Base-by-base conservation (phyloP, 192 early-diverging fungal genomes). In the Coemansia nantahalensis region DNA sequence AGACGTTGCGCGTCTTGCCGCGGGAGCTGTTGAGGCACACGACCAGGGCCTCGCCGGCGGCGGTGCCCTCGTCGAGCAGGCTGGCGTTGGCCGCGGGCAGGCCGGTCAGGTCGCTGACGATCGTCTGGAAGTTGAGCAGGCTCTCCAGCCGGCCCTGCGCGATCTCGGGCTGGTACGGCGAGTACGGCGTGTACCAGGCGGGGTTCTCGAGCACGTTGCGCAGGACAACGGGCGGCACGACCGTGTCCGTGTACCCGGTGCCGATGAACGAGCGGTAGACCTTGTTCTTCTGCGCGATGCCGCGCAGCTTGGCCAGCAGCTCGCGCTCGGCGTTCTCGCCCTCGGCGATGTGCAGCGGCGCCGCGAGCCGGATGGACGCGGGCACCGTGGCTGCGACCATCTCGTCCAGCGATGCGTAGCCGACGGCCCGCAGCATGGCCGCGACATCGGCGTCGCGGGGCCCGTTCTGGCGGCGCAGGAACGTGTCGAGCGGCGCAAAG, bases 171-270 rank as follows among this genome's bases (percentile, higher is more conserved):
- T 99, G 97, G 74, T 99, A 99, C 39, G 96, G 96, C 33, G 94
- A 97, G 77, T 99, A 99, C 86, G 93, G 92, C 51, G 94, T 97
- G 82, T 99, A 99, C 97, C 97, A 99, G 24, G 90, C 94, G 24
- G 97, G 97, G 71, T 96, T 97, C 72, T 99, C 97, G 77, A 99
- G 75, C 45, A 99, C 82, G 65, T 99, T 99, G 59, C 97, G 85
- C 54, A 97, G 70, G 57, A 99, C 95, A 19, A 99, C 95, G 17
- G 89, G 85, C 24, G 97, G 97, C 17, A 92, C 90, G 38, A 94
- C 83, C 16, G 89, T 86, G 52, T 86, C 83, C 14, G 89, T 88
- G 78, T 99, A 99, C 14, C 97, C 97, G 77, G 93, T 90, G 37
- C 97, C 97, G 44, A 99, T 92, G 67, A 91, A 99, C 28, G 90